These are phyloP conservation scores for Orbilia blumenaviensis DNA, from an alignment of 2,329 filamentous ascomycete genomes.

Conservation along the genomic window DNA sequence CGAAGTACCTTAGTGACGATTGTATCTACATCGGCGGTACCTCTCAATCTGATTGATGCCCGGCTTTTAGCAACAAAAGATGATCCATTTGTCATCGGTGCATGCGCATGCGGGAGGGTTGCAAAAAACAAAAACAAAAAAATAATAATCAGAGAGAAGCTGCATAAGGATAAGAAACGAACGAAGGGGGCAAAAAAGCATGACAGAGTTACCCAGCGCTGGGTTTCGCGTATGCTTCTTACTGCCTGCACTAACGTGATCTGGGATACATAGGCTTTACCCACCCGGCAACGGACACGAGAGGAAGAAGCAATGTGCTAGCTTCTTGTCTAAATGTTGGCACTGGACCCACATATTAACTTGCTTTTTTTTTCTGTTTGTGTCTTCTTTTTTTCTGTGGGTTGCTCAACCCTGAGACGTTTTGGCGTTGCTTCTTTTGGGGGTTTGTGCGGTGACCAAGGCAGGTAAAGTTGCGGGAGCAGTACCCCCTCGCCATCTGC, in stretches of 20 bases:
- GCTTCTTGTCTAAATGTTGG: constrained; percentile 17
- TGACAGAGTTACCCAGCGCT: constrained; percentile 2
- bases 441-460: constrained; percentile 17
- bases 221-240: constrained; percentile 37
- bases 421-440: constrained; percentile 37
- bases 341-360: constrained; percentile 16
- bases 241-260: constrained; percentile 52
- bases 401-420: constrained; percentile 37
- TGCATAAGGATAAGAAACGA: constrained; percentile 18
- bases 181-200: constrained; percentile 35
- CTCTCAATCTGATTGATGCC: constrained; percentile 16
- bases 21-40: neutral
- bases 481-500: constrained; percentile 41
- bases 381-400: neutral
- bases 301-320: constrained; percentile 40
- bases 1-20: constrained; percentile 7
- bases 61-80: constrained; percentile 23
- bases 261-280: constrained; percentile 54
- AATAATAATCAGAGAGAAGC: neutral
- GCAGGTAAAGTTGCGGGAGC: constrained; percentile 46
- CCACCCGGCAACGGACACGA: constrained; percentile 54
- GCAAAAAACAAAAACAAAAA: neutral
- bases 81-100: constrained; percentile 54
- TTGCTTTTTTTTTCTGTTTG: constrained; percentile 20
- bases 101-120: constrained; percentile 52